Evolutionary conservation across 768 basidiomycete genomes (phyloP).

Genomic region (Collybia sp.): DNA sequence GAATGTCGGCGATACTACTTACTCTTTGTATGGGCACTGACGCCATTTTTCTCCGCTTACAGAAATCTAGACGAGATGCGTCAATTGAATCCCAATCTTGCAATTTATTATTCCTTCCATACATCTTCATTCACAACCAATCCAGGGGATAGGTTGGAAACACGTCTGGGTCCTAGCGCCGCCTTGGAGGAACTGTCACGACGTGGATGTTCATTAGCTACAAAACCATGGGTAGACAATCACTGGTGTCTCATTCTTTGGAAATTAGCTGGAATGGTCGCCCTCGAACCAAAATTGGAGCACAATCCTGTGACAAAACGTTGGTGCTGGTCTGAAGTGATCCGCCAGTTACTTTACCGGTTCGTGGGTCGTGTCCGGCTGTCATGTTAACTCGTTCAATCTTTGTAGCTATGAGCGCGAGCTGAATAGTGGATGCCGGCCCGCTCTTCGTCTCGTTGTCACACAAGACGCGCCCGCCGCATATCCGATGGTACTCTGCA

Average conservation of each 20-base stretch:
- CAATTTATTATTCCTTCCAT: constrained; percentile 58
- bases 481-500: constrained; percentile 79
- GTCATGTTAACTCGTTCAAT: background rate
- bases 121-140: constrained; percentile 18
- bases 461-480: constrained; percentile 80
- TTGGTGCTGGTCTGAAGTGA: constrained; percentile 84
- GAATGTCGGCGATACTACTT: constrained; percentile 38
- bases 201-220: constrained; percentile 64
- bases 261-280: constrained; percentile 88
- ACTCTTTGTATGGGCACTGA: constrained; percentile 1
- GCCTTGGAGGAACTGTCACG: constrained; percentile 51
- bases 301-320: constrained; percentile 37
- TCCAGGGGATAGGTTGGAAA: constrained; percentile 5
- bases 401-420: constrained; percentile 83
- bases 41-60: constrained; percentile 4
- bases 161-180: constrained; percentile 40
- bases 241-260: constrained; percentile 90
- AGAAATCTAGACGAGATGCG: constrained; percentile 49
- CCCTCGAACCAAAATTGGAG: constrained; percentile 63
- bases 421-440: constrained; percentile 69
- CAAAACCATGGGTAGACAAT: constrained; percentile 83
- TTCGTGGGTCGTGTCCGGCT: constrained; percentile 22
- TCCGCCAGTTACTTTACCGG: constrained; percentile 85
- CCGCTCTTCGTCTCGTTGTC: constrained; percentile 74
- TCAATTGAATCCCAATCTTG: constrained; percentile 51